Conservation (phyloP, 371 early-diverging fungal species). For the Dinochytrium kinnereticum region DNA sequence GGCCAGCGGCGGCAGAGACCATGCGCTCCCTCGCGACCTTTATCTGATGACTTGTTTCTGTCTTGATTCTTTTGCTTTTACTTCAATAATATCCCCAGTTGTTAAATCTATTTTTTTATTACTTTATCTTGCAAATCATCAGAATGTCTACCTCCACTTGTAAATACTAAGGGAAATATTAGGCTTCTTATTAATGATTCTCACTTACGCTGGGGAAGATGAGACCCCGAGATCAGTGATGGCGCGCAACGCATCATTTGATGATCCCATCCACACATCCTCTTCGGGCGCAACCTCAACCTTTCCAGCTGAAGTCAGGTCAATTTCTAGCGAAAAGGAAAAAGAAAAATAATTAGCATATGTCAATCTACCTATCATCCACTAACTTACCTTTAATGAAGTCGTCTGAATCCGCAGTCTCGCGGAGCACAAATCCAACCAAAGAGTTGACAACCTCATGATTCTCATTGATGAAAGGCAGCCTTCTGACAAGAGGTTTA, state of each 20-base stretch:
- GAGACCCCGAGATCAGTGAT: slow-evolving; percentile 9
- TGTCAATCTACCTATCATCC: background rate
- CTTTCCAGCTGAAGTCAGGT: slow-evolving; percentile 32
- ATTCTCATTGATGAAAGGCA: slow-evolving; percentile 43
- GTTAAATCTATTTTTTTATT: too few relatives aligned
- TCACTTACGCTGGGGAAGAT: slow-evolving; percentile 1
- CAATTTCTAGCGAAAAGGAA: slow-evolving; percentile 22
- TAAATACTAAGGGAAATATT: too few relatives aligned
- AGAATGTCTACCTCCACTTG: slow-evolving; percentile 14
- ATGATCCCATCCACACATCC: slow-evolving; percentile 1
- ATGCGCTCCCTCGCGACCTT: slow-evolving; percentile 3
- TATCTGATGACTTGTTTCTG: too few relatives aligned
- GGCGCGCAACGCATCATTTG: background rate
- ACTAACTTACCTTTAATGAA: slow-evolving; percentile 34
- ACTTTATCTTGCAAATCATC: too few relatives aligned
- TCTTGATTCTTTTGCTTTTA: background rate
- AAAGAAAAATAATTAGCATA: background rate
- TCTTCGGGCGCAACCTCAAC: slow-evolving; percentile 6
- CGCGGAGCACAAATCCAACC: slow-evolving; percentile 28
- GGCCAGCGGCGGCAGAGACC: background rate
- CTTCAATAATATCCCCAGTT: too few relatives aligned
- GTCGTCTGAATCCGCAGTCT: slow-evolving; percentile 36
- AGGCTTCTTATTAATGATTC: too few relatives aligned
- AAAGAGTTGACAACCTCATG: slow-evolving; percentile 21
- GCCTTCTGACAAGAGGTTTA: slow-evolving; percentile 30